phyloP scores from a whole-genome alignment of 106 monocot species.

The Acorus gramineus region DNA sequence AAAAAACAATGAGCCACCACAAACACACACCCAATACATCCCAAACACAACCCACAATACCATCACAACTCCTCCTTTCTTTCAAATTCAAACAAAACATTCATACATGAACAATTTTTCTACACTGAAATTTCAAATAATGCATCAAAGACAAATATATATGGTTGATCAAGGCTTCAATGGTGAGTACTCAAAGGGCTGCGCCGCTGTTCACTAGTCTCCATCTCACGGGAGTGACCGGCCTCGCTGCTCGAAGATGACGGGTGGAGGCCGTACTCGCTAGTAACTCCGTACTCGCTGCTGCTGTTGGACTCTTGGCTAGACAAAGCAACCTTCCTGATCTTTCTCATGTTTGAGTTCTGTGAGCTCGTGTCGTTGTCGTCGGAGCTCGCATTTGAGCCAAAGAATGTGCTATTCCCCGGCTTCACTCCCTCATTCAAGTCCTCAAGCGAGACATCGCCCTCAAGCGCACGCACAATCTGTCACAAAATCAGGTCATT shows the following conservation, averaged over 20 bases:
- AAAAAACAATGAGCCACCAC: too few relatives aligned
- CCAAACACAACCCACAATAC: too few relatives aligned
- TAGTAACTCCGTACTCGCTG: conserved; percentile 2
- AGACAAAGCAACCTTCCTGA: conserved; percentile 39
- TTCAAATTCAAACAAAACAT: too few relatives aligned
- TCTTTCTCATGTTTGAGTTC: conserved; percentile 49
- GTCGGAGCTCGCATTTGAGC: conserved; percentile 19
- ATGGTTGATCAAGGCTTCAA: too few relatives aligned
- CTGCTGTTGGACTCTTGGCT: conserved; percentile 15
- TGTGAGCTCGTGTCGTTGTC: conserved; percentile 28
- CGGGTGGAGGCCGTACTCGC: conserved; percentile 1
- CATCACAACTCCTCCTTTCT: too few relatives aligned
- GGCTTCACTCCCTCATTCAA: conserved; percentile 20
- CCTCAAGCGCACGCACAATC: conserved; percentile 31
- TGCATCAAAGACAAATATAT: too few relatives aligned
- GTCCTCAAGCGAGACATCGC: conserved; percentile 25
- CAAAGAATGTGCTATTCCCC: conserved; percentile 17
- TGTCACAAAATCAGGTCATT: background rate
- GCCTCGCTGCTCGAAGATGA: conserved; percentile 19
- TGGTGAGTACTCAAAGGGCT: too few relatives aligned
- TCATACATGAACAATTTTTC: too few relatives aligned
- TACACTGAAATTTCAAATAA: too few relatives aligned
- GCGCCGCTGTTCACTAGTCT: background rate
- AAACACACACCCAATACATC: too few relatives aligned
- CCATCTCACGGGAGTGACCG: conserved; percentile 15